Evolutionary conservation across 1,284 basidiomycete genomes (phyloP).

Genomic region (Pseudozyma flocculosa): DNA sequence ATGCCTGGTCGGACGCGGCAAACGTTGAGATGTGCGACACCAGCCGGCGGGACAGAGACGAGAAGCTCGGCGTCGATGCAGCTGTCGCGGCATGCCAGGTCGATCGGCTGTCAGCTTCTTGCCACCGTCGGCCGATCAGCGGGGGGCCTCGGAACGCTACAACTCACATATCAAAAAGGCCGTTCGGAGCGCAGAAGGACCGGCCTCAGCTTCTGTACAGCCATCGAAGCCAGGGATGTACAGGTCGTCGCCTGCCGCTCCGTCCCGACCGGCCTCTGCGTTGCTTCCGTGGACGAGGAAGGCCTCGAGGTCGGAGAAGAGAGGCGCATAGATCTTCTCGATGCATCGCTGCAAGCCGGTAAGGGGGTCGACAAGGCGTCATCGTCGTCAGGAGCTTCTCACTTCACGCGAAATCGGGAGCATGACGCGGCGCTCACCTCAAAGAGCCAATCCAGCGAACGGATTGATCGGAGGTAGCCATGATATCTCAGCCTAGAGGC

Average conservation of each 20-base stretch:
- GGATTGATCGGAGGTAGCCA: too few species aligned
- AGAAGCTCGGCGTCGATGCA: conserved; percentile 20
- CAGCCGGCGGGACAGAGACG: conserved; percentile 24
- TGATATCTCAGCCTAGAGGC: too few species aligned
- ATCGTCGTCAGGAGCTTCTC: too few species aligned
- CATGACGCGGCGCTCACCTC: too few species aligned
- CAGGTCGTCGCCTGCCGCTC: conserved; percentile 7
- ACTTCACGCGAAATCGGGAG: too few species aligned
- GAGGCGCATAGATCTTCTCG: conserved; percentile 16
- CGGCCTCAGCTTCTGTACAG: conserved; percentile 1
- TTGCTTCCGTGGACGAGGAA: conserved; percentile 11
- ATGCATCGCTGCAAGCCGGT: conserved; percentile 5
- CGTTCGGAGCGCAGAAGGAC: conserved; percentile 11
- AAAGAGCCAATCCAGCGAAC: too few species aligned
- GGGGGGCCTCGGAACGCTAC: too few species aligned
- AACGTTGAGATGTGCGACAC: conserved; percentile 30
- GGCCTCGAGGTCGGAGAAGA: conserved; percentile 16
- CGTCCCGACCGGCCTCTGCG: conserved; percentile 2
- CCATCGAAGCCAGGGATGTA: conserved; percentile 21
- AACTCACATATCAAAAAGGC: conserved; percentile 33
- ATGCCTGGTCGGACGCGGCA: too few species aligned
- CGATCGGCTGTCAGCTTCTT: too few species aligned
- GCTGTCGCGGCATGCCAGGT: too few species aligned
- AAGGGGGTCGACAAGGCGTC: too few species aligned
- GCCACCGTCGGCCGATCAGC: too few species aligned